Evolutionary conservation across 208 protist species (phyloP), one percentile per base, ranked within the genome.

Genomic region (Trypanosoma theileri): DNA sequence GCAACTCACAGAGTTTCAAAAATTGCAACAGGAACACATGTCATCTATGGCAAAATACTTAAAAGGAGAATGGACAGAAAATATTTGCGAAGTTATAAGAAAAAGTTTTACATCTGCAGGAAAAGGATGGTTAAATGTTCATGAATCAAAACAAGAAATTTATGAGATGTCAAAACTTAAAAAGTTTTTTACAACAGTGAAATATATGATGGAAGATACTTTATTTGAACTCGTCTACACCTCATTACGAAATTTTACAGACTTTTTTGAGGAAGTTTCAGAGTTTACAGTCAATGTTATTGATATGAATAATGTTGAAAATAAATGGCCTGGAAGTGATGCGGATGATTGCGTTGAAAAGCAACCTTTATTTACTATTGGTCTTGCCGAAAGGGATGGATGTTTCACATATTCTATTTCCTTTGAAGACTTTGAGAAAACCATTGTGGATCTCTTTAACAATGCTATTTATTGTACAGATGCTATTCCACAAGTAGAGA

Each of bases 101-200:
- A 66, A 77, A 21, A 91, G 88, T 75, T 94, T 99, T 54, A 72
- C 84, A 61, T 89, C 91, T n/a, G 86, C 98, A 7, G 97, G 96
- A 26, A 99, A 99, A 74, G 98, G 98, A n/a, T 99, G 98, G 97
- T 86, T 99, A 51, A 99, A 99, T 79, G 80, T 99, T 54, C 73
- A 89, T 41, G 98, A 99, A 72, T 85, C 75, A 26, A 95, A 93
- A 67, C 83, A 96, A 65, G 92, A 98, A 52, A 96, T 98, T 35
- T 99, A 99, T 83, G 97, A 98, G 46, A 94, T 98, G 67, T 97
- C 89, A 44, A 99, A 99, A 81, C 92, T 99, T 8, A 98, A 98
- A 82, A 98, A 97, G 66, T 97, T 99, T 79, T 97, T 99, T 71
- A 95, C 79, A 50, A 97, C 94, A 21, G 96, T 99, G 60, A 96